These are phyloP conservation scores for Claviceps cyperi DNA, from an alignment of 2,329 filamentous ascomycete species.

Conservation along the genomic window DNA sequence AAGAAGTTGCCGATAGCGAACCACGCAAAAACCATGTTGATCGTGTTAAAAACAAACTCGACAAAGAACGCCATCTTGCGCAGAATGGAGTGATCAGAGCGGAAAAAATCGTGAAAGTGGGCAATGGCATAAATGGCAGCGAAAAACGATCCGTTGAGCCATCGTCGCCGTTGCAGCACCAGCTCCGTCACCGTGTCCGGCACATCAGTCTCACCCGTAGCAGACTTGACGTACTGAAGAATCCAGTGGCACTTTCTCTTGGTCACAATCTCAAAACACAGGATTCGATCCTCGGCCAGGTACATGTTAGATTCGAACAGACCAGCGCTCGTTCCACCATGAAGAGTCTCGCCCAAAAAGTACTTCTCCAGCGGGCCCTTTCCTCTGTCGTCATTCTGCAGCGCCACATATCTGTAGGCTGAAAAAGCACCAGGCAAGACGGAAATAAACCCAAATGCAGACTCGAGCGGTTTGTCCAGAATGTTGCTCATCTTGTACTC, in stretches of 20 bases:
- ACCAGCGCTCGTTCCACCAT: conserved; percentile 77
- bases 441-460: conserved; percentile 93
- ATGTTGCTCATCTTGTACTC: conserved; percentile 99
- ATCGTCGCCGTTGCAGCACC: conserved; percentile 87
- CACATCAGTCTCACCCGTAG: conserved; percentile 92
- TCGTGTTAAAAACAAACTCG: conserved; percentile 86
- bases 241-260: conserved; percentile 98
- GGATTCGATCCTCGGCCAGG: conserved; percentile 92
- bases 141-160: conserved; percentile 97
- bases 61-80: conserved; percentile 82
- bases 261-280: conserved; percentile 95
- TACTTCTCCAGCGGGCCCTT: conserved; percentile 91
- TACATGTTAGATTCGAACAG: conserved; percentile 99
- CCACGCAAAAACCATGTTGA: conserved; percentile 98
- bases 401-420: conserved; percentile 86
- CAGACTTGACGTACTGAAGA: conserved; percentile 94
- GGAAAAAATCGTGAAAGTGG: conserved; percentile 93
- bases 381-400: conserved; percentile 94
- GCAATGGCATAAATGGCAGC: conserved; percentile 88
- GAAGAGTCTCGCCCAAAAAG: conserved; percentile 92
- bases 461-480: conserved; percentile 92
- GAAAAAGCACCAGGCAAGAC: conserved; percentile 95
- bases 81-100: conserved; percentile 75
- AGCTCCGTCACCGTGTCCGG: conserved; percentile 88
- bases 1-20: conserved; percentile 99